Evolutionary conservation across 768 basidiomycete species (phyloP), one percentile per base, ranked within the genome.

Genomic region (Mycena belliarum): DNA sequence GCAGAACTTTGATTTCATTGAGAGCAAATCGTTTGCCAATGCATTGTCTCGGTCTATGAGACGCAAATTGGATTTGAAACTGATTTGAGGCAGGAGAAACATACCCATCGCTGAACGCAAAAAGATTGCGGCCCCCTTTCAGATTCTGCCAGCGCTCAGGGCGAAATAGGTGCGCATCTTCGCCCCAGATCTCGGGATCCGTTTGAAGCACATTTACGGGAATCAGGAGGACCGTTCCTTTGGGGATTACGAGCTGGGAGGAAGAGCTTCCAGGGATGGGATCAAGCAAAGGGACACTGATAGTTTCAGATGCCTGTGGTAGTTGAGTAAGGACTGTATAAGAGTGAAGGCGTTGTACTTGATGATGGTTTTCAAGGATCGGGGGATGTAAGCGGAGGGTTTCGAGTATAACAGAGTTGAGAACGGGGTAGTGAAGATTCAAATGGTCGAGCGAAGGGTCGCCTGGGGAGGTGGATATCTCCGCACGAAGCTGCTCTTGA

Each of bases 321-420:
- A 47, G 14, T 15, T 35, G 21, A 67, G 59, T 29, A 26, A 6
- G 26, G 29, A 50, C 20, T 21, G 42, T 7, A 43, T 11, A 38
- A 21, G 20, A 38, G 40, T 23, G 16, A 26, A 35, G 33, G 12
- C 33, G 33, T 65, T 61, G 48, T 37, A 80, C 83, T 72, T 84
- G 82, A 54, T 88, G 85, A 63, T 87, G 83, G 61, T 87, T 86
- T 67, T 87, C 86, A 26, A 83, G 65, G 32, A 88, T 78, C 1
- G 85, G 77, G 18, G 86, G 81, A 63, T 87, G 83, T 44, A 87
- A 66, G 26, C 87, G 80, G 18, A 88, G 70, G 4, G 82, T 82
- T 68, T 88, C 86, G 63, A 82, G 81, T 43, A 88, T 55, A 10
- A 85, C 80, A 2, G 85, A 83, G 49, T 88, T 82, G 18, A 89